Evolutionary conservation across 805 yeast genomes (phyloP).

Genomic region (Lipomyces yamanashiensis): DNA sequence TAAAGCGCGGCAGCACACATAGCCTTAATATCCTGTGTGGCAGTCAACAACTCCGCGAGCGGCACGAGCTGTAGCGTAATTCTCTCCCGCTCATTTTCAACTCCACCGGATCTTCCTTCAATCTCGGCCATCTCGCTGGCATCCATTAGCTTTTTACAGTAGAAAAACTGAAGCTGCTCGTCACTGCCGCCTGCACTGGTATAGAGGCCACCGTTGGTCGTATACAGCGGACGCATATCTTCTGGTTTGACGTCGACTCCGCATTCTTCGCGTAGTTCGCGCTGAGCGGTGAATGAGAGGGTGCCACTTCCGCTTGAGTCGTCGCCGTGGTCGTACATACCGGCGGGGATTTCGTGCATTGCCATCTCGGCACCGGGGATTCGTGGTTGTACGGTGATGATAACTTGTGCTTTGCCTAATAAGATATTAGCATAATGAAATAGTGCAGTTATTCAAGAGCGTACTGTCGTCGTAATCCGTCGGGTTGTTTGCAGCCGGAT

Average conservation of each 20-base stretch:
- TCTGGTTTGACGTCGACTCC: constrained; percentile 34
- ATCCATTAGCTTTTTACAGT: constrained; percentile 28
- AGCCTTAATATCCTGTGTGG: constrained; percentile 30
- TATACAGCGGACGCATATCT: constrained; percentile 34
- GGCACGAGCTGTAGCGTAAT: constrained; percentile 25
- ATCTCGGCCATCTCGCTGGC: constrained; percentile 18
- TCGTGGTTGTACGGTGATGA: constrained; percentile 40
- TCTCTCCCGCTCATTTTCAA: constrained; percentile 26
- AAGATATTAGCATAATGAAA: background rate
- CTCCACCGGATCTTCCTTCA: constrained; percentile 30
- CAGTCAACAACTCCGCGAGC: constrained; percentile 16
- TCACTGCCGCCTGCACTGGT: constrained; percentile 38
- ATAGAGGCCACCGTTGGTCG: constrained; percentile 29
- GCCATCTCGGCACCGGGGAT: constrained; percentile 38
- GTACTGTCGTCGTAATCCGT: constrained; percentile 31
- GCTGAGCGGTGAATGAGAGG: constrained; percentile 40
- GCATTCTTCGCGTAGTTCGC: constrained; percentile 42
- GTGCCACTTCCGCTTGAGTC: constrained; percentile 25
- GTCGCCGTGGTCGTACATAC: constrained; percentile 39
- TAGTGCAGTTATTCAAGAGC: background rate
- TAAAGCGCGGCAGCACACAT: constrained; percentile 26
- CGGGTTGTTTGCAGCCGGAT: constrained; percentile 25
- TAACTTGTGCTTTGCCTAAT: constrained; percentile 28
- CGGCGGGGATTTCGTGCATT: constrained; percentile 41
- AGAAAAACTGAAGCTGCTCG: constrained; percentile 35